Percentiles rank a stretch among this genome's conserved stretches.
Conservation (phyloP, 306 rosid genomes). For the Albizia julibrissin region DNA sequence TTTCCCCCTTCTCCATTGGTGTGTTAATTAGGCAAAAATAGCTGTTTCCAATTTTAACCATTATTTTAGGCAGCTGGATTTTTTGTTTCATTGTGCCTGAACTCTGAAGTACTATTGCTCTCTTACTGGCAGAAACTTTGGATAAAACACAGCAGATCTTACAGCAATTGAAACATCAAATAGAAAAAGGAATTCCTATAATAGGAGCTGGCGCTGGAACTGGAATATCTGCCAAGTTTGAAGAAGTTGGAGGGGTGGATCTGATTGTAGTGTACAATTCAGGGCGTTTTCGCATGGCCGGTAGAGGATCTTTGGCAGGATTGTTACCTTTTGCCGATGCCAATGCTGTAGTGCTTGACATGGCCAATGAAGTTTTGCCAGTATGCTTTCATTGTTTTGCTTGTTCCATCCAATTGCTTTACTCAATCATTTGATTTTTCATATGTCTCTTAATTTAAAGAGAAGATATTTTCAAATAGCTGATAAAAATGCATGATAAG, state of each 20-base stretch:
- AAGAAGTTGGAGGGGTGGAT: conserved; percentile 95
- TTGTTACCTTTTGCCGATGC: conserved; percentile 94
- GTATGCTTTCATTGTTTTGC: conserved; percentile 51
- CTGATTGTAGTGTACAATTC: conserved; percentile 88
- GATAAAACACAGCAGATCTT: conserved; percentile 61
- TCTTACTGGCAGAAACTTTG: conserved; percentile 67
- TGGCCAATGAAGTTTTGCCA: conserved; percentile 94
- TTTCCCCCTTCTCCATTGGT: not conserved
- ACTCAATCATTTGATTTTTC: conserved; percentile 7
- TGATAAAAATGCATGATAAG: conserved; percentile 21
- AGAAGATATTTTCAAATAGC: conserved; percentile 3
- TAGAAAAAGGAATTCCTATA: conserved; percentile 65
- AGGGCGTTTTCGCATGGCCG: conserved; percentile 96
- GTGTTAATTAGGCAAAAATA: conserved; percentile 12
- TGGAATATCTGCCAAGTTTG: conserved; percentile 96
- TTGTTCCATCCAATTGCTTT: conserved; percentile 32
- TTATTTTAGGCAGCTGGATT: not conserved
- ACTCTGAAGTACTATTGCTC: conserved; percentile 24
- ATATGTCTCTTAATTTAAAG: conserved; percentile 26
- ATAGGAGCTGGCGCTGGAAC: conserved; percentile 97
- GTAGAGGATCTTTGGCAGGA: conserved; percentile 94
- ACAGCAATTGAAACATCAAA: conserved; percentile 74
- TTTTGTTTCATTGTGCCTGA: not conserved
- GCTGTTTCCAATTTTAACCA: not conserved
- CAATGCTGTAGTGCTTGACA: conserved; percentile 87